These are phyloP conservation scores for Dipteronia sinensis DNA, from an alignment of 345 rosid genomes.

Conservation along the genomic window DNA sequence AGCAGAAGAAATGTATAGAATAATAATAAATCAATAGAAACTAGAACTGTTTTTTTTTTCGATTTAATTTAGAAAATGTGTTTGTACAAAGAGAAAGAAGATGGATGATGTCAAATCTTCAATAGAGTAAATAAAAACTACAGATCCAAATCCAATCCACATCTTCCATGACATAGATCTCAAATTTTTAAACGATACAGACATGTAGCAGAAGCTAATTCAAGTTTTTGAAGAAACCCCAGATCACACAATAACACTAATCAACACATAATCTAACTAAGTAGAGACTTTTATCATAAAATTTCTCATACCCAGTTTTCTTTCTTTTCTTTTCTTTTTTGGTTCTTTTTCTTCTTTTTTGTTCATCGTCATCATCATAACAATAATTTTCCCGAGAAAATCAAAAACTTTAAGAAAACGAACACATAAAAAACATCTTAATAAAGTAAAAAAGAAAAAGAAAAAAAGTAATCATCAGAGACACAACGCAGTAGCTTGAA, in stretches of 20 bases:
- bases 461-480: conserved; percentile 33
- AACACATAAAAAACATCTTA: neutral
- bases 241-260: conserved; percentile 24
- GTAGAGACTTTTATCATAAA: conserved; percentile 12
- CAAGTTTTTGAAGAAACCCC: conserved; percentile 14
- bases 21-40: neutral
- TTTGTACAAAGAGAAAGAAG: conserved; percentile 21
- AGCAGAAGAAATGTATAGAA: neutral
- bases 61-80: conserved; percentile 15
- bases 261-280: conserved; percentile 19
- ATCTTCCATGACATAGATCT: conserved; percentile 16
- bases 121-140: neutral
- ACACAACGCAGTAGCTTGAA: conserved; percentile 37
- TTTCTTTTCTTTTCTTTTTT: no score
- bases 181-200: conserved; percentile 22
- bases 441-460: neutral
- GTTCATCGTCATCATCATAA: neutral
- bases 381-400: conserved; percentile 26
- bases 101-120: conserved; percentile 11
- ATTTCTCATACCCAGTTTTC: conserved; percentile 7
- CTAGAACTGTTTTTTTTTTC: neutral
- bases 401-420: neutral
- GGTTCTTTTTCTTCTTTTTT: neutral
- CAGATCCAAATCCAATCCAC: conserved; percentile 23
- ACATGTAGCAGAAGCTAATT: neutral